A percentile compares a stretch with the other conserved stretches of the same genome.
These are phyloP conservation scores for Dichotomopilus funicola DNA, from an alignment of 2,329 filamentous ascomycete genomes.

Conservation along the genomic window DNA sequence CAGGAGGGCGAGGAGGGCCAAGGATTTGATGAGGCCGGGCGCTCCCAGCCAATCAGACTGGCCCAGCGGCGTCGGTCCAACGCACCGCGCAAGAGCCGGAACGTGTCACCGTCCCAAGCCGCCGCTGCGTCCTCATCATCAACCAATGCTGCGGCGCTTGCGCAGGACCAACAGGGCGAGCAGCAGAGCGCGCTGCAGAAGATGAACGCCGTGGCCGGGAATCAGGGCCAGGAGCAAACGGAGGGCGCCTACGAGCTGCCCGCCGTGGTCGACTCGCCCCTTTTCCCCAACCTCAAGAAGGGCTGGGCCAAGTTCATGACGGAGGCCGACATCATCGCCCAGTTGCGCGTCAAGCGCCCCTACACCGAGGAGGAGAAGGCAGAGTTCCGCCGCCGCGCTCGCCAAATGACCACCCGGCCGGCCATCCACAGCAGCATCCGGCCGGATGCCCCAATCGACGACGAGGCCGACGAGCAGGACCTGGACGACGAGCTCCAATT, in stretches of 20 bases:
- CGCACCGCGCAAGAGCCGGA: slow-evolving; percentile 27
- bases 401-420: too few relatives aligned
- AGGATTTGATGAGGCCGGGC: slow-evolving; percentile 17
- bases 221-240: slow-evolving; percentile 14
- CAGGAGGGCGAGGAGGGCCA: slow-evolving; percentile 15
- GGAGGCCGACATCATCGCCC: slow-evolving; percentile 17
- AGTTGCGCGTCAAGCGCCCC: slow-evolving; percentile 9
- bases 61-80: slow-evolving; percentile 24
- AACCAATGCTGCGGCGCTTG: neutral
- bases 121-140: slow-evolving; percentile 17
- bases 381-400: too few relatives aligned
- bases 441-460: too few relatives aligned
- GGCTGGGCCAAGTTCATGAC: slow-evolving; percentile 26
- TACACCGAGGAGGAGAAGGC: neutral
- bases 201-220: too few relatives aligned
- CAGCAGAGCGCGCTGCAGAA: too few relatives aligned
- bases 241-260: slow-evolving; percentile 23
- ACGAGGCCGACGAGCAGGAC: too few relatives aligned
- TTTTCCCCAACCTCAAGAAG: slow-evolving; percentile 24
- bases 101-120: slow-evolving; percentile 23
- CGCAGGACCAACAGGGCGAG: too few relatives aligned
- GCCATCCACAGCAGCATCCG: too few relatives aligned
- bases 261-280: slow-evolving; percentile 22
- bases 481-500: too few relatives aligned
- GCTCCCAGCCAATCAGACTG: slow-evolving; percentile 26